Evolutionary conservation across 1,284 basidiomycete species (phyloP).

Genomic region (Rhodofomes roseus): DNA sequence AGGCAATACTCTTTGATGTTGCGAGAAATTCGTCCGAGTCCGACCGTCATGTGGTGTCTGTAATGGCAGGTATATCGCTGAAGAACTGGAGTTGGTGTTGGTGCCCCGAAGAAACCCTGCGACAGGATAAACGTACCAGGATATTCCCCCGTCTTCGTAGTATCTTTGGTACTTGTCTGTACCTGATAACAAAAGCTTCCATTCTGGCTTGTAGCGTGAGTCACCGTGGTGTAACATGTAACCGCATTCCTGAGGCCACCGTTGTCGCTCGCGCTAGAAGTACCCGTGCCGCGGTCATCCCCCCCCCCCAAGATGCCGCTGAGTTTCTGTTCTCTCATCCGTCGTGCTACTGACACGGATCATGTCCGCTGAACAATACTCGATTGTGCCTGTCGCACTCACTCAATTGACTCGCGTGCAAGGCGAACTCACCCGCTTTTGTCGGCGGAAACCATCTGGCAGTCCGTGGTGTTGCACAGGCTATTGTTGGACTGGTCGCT

Average conservation of each 20-base stretch:
- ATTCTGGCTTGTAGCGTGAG: slow-evolving; percentile 10
- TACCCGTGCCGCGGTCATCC: no score
- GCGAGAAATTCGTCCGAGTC: slow-evolving; percentile 8
- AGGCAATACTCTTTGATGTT: slow-evolving; percentile 6
- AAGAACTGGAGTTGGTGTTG: background rate
- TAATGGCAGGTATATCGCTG: background rate
- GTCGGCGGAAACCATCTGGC: no score
- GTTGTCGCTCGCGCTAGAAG: slow-evolving; percentile 11
- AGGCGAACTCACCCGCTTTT: no score
- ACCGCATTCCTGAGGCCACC: slow-evolving; percentile 6
- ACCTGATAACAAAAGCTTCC: slow-evolving; percentile 13
- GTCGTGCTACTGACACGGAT: no score
- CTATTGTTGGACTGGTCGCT: no score
- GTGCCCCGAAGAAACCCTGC: background rate
- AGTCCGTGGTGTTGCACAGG: no score
- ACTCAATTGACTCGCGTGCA: no score
- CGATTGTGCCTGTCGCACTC: no score
- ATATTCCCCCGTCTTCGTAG: slow-evolving; percentile 9
- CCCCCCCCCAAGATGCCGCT: no score
- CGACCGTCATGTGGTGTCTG: slow-evolving; percentile 12
- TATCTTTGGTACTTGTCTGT: background rate
- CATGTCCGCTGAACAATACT: no score
- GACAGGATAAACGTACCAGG: background rate
- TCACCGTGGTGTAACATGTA: slow-evolving; percentile 10
- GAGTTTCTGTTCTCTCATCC: no score